A percentile compares a stretch with the other conserved stretches of the same genome.
Conservation (phyloP, 495 filamentous ascomycete genomes). For the Aspergillus nanangensis region DNA sequence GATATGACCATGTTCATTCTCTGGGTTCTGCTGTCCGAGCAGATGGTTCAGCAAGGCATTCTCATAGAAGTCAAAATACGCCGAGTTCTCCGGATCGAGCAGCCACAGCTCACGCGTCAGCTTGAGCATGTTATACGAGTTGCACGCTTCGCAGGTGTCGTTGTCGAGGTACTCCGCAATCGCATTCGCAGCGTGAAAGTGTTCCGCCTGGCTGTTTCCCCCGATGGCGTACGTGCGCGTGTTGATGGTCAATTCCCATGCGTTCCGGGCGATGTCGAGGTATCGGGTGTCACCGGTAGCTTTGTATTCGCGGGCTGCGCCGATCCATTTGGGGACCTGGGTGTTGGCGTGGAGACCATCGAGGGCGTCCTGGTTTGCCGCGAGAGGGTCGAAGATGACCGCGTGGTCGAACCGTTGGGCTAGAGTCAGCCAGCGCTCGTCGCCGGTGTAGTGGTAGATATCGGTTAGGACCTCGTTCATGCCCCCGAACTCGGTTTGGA, state of each 20-base stretch:
- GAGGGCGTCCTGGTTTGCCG: not conserved
- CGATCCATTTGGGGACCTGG: not conserved
- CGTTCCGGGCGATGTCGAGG: not conserved
- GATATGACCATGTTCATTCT: not conserved
- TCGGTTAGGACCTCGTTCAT: not conserved
- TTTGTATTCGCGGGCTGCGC: not conserved
- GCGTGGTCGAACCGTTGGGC: not conserved
- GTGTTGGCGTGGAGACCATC: not conserved
- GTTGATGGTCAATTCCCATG: not conserved
- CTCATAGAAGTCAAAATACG: not conserved
- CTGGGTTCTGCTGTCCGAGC: not conserved
- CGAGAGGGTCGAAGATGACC: not conserved
- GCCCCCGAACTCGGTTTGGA: not conserved
- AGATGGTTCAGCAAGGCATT: not conserved
- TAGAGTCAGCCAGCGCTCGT: not conserved
- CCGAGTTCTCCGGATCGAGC: not conserved
- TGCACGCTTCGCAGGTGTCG: not conserved
- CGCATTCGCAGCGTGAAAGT: not conserved
- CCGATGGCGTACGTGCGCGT: slow-evolving; percentile 1
- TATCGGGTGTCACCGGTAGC: not conserved
- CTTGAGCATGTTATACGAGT: slow-evolving; percentile 2
- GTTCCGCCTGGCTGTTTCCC: not conserved
- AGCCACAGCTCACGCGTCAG: not conserved
- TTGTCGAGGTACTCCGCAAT: not conserved
- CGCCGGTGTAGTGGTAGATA: not conserved